Evolutionary conservation across 1,139 yeast genomes (phyloP).

Genomic region (Debaryomyces sp.): DNA sequence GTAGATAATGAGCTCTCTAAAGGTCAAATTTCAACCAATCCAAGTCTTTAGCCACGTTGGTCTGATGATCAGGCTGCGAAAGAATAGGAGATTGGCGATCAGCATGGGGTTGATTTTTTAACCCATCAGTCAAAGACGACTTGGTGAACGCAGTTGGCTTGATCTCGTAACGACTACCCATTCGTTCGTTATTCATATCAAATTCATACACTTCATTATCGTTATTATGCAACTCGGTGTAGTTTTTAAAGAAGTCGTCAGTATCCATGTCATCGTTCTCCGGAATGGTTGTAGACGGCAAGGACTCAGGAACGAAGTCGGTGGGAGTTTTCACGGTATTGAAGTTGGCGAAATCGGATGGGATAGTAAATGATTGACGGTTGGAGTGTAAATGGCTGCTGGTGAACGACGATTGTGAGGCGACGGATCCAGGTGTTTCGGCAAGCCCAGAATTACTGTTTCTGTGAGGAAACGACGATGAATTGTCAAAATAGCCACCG

Average conservation of each 20-base stretch:
- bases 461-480: constrained; percentile 13
- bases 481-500: constrained; percentile 33
- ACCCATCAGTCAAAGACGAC: constrained; percentile 32
- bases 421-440: constrained; percentile 28
- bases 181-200: constrained; percentile 11
- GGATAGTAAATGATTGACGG: constrained; percentile 13
- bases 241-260: constrained; percentile 27
- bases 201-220: constrained; percentile 6
- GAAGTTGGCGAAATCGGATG: constrained; percentile 9
- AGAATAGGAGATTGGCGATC: background rate
- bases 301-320: constrained; percentile 22
- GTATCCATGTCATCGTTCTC: constrained; percentile 19
- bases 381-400: constrained; percentile 9
- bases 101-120: constrained; percentile 19
- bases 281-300: constrained; percentile 18
- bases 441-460: constrained; percentile 17
- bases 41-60: constrained; percentile 31
- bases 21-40: constrained; percentile 54
- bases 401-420: constrained; percentile 23
- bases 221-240: constrained; percentile 13
- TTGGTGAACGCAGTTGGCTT: constrained; percentile 16
- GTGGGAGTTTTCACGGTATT: constrained; percentile 8
- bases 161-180: constrained; percentile 9
- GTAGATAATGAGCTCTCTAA: constrained; percentile 14
- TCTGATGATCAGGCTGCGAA: constrained; percentile 3